Base-by-base conservation (phyloP, 345 rosid genomes). In the Boechera divaricarpa region DNA sequence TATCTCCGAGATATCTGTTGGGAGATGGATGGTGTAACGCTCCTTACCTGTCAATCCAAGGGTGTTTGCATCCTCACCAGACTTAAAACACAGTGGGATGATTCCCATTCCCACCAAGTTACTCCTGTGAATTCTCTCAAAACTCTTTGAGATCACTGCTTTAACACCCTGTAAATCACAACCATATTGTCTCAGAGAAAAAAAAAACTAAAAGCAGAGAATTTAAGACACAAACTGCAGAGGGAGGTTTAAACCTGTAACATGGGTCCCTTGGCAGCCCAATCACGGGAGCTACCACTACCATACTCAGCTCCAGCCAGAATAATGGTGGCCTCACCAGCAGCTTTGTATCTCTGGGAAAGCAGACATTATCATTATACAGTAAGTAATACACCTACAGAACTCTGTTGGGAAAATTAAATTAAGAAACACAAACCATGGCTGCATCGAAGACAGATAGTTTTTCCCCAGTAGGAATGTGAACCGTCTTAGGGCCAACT, bases 231-330 rank as follows among this genome's bases (percentile, higher is more conserved):
- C 11, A 42, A 11, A 12, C 15, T 42, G 5, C 48, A 42, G 2
- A 21, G 32, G 48, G 2, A 1, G 7, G 47, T 45, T 45, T 53
- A 24, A 49, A 92, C 99, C 94, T 88, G 83, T 59, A 95, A 67
- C 97, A 93, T 88, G 21, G 99, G 99, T 75, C 99, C 99, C 86
- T 95, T 95, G 59, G 99, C 98, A 75, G 99, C 99, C 99, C 99
- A 95, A 84, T 95, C 99, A 68, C 99, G 85, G 21, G 99, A 95
- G 85, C 99, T 95, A 85, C 99, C 99, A 73, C 99, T 95, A 79
- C 98, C 98, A 57, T 95, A 95, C 78, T 95, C 99, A 1, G 98
- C 96, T 81, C 99, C 98, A 79, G 99, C 99, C 59, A 95, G 80
- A 69, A 95, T 75, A 65, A 95, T 87, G 74, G 99, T 93, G 77